Evolutionary conservation across 1,284 basidiomycete genomes (phyloP).

Genomic region (Erythrobasidium hasegawianum): DNA sequence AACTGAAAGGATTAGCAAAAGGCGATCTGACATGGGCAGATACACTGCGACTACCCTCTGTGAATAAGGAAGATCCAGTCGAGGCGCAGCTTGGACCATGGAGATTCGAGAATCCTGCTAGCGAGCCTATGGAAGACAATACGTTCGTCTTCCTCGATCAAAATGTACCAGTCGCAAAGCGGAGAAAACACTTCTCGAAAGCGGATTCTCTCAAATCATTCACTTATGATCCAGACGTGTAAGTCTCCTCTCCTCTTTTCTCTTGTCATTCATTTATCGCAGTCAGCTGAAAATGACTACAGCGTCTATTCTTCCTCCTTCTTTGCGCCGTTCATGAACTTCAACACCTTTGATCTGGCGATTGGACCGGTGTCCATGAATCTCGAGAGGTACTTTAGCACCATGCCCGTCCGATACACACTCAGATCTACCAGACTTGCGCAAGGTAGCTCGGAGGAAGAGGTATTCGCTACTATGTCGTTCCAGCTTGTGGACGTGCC

Average conservation of each 20-base stretch:
- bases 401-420: slow-evolving; percentile 52
- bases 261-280: slow-evolving; percentile 18
- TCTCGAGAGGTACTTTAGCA: slow-evolving; percentile 40
- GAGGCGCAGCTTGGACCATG: slow-evolving; percentile 47
- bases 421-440: slow-evolving; percentile 46
- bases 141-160: slow-evolving; percentile 50
- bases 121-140: slow-evolving; percentile 52
- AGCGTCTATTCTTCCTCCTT: slow-evolving; percentile 39
- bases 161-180: slow-evolving; percentile 47
- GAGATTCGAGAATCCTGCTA: slow-evolving; percentile 49
- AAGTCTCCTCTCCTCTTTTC: background rate
- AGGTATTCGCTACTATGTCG: slow-evolving; percentile 49
- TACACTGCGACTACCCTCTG: background rate
- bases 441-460: slow-evolving; percentile 44
- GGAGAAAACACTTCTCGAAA: slow-evolving; percentile 50
- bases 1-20: background rate
- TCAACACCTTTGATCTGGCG: slow-evolving; percentile 3
- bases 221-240: slow-evolving; percentile 48
- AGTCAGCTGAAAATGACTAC: slow-evolving; percentile 8
- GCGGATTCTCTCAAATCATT: slow-evolving; percentile 45
- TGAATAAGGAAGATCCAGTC: background rate
- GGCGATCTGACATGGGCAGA: background rate
- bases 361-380: slow-evolving; percentile 40
- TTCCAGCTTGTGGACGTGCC: slow-evolving; percentile 50
- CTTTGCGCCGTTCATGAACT: slow-evolving; percentile 39